A percentile compares a stretch with the other conserved stretches of the same genome.
These are phyloP conservation scores for Salix arbutifolia DNA, from an alignment of 345 rosid species.

Conservation along the genomic window DNA sequence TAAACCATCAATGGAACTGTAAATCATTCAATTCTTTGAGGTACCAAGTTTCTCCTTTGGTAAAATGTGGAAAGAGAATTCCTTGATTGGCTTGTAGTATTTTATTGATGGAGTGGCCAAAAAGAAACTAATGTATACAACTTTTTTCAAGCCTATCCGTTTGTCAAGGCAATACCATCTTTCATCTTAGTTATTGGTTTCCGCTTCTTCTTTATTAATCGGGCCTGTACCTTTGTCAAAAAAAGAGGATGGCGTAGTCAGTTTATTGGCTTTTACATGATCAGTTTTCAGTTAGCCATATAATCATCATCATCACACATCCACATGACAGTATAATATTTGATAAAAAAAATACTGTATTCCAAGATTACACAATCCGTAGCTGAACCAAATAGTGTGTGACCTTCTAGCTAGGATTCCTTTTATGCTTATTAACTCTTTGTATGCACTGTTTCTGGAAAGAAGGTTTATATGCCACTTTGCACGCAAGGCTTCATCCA, in stretches of 20 bases:
- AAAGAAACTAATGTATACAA: neutral
- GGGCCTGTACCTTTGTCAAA: neutral
- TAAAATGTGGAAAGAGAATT: neutral
- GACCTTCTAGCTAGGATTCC: neutral
- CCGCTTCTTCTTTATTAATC: neutral
- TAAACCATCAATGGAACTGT: neutral
- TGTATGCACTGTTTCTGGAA: too few species aligned
- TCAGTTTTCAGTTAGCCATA: neutral
- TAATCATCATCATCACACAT: neutral
- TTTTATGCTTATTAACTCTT: neutral
- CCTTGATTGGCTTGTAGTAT: neutral
- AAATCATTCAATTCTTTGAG: too few species aligned
- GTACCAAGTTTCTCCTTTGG: neutral
- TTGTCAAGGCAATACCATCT: too few species aligned
- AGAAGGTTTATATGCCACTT: too few species aligned
- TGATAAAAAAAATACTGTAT: neutral
- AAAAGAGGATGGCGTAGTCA: neutral
- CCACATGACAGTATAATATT: neutral
- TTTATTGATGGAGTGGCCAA: neutral
- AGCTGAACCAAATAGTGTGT: neutral
- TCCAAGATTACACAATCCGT: neutral
- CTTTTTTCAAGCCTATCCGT: neutral
- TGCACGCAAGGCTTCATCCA: neutral
- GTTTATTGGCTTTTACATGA: neutral
- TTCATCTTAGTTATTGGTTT: neutral